Base-by-base conservation (phyloP, 1,139 yeast species). In the Debaryomycetaceae sp. region DNA sequence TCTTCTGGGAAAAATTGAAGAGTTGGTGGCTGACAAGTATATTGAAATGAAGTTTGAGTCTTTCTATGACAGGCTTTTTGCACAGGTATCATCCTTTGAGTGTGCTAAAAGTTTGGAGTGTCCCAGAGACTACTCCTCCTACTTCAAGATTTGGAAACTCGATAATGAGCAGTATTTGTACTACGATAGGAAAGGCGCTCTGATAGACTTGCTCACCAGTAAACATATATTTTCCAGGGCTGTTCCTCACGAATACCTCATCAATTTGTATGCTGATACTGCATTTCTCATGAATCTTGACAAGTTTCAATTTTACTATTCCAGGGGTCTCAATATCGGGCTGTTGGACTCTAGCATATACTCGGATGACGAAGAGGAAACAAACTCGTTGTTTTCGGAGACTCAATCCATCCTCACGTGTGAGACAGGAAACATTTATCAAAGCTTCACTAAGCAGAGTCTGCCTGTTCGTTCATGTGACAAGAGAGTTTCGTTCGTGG, bases 21-120 rank as follows among this genome's bases (percentile, higher is more conserved):
- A 46, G 17, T 36, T 50, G 24, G 52, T 57, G 34, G 41, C 49
- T 17, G 58, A 55, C 33, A 55, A 53, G 34, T 56, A 42, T 35
- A 51, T 49, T 34, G 53, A 52, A 30, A 32, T 48, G 17, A 52
- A 51, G 36, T 42, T 55, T 22, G 58, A 53, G 33, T 34, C 46
- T 5, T 47, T 53, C 33, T 43, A 44, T 32, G 53, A 50, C 39
- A 33, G 36, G 4, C 33, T 19, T 14, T 16, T 30, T 22, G 41
- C 33, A 8, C 9, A 14, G 15, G 15, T 32, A 9, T 17, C 30
- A 4, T 17, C 22, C 6, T 15, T 18, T 7, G 36, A 31, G 19
- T 19, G 34, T 37, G 13, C 38, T 41, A 6, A 41, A 40, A 8
- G 31, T 34, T n/a, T 35, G 8, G 29, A 38, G 16, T 44, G 41